Percentiles rank a stretch among this genome's conserved stretches.
These are phyloP conservation scores for Eucalyptus polybractea DNA, from an alignment of 345 rosid species.

Conservation along the genomic window DNA sequence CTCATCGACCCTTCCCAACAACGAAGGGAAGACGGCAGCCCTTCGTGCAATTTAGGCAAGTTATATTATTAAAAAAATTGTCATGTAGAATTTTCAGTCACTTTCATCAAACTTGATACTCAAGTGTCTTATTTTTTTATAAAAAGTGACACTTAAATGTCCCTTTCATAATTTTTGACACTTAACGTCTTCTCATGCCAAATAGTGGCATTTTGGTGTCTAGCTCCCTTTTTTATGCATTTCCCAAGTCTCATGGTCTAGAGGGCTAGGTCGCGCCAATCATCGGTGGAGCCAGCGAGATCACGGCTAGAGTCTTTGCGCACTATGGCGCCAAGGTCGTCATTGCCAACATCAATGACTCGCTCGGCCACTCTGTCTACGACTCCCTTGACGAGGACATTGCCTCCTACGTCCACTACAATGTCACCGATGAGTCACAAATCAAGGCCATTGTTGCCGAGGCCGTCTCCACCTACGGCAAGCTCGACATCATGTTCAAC, in stretches of 20 bases:
- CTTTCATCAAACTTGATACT: too few species aligned
- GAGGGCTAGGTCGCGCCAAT: constrained; percentile 19
- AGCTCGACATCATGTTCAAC: constrained; percentile 30
- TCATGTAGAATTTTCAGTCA: too few species aligned
- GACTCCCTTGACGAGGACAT: neutral
- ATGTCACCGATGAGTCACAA: constrained; percentile 18
- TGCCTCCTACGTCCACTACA: constrained; percentile 3
- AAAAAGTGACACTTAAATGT: too few species aligned
- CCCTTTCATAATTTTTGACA: too few species aligned
- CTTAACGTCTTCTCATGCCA: too few species aligned
- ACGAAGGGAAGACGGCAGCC: rapidly evolving
- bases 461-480: constrained; percentile 14
- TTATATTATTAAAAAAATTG: too few species aligned
- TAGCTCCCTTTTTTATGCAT: too few species aligned
- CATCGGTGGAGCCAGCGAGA: constrained; percentile 13
- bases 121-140: too few species aligned
- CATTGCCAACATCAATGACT: constrained; percentile 6
- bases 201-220: rapidly evolving
- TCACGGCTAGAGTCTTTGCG: constrained; percentile 1
- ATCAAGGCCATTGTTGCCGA: constrained; percentile 4
- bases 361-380: constrained; percentile 3
- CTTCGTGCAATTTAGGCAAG: rapidly evolving
- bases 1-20: too few species aligned
- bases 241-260: neutral
- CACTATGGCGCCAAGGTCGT: constrained; percentile 13